Evolutionary conservation across 371 early-diverging fungal species (phyloP), one percentile per base, ranked within the genome.

Genomic region (Batrachochytrium dendrobatidis): DNA sequence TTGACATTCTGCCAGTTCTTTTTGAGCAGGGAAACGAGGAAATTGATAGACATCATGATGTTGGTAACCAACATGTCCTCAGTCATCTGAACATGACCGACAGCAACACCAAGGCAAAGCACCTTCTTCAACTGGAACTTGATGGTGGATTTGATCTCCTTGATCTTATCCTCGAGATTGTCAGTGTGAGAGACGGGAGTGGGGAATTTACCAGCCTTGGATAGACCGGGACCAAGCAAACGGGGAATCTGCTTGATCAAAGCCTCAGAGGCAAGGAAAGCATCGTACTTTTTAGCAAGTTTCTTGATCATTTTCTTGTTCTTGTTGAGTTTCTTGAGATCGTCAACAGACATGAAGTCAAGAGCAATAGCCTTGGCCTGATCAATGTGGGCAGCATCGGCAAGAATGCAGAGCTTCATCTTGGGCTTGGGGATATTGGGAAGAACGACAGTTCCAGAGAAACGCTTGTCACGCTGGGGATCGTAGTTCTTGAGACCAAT

Each of bases 51-150:
- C 84, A 94, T 81, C 93, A 95, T 94, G 79, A 91, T 90, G 92
- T 99, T 99, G 76, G 90, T 84, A 68, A 92, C 80, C 60, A 97
- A 83, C 79, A 97, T 86, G 74, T 95, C 94, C 73, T 94, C 90
- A 62, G 87, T 84, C 98, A 96, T 97, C 58, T 83, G 73, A 71
- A 94, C 89, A 84, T 95, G 91, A 63, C 98, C 99, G 63, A 98
- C 91, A 64, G 99, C 94, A 63, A 97, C 95, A 79, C 92, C 94
- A 63, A 98, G 83, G 85, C 96, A 96, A 62, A 94, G 86, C 64
- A 95, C 96, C 87, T 97, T 97, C 90, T 97, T 97, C 61, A 98
- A 80, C 82, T 98, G 98, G 90, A 99, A 94, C 89, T 96, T 97
- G 86, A 97, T 92, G 82, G 97, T 97, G 74, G 91, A 87, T 75